Evolutionary conservation across 352 stramenopile species (phyloP).

Genomic region (Hyaloperonospora brassicae): DNA sequence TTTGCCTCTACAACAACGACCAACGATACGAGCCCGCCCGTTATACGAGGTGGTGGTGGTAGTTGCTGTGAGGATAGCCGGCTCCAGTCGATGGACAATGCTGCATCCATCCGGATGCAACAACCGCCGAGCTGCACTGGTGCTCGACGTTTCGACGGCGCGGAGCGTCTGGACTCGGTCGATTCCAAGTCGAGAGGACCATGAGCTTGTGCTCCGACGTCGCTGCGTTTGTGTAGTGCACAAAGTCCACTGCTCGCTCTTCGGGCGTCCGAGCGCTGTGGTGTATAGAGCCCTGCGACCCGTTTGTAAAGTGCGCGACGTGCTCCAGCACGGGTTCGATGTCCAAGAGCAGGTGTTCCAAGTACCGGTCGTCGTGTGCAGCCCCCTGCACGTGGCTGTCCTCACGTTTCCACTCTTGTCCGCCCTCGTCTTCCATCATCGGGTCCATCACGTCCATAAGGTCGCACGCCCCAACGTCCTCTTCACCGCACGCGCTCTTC

Average conservation of each 20-base stretch:
- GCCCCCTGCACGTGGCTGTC: slow-evolving; percentile 13
- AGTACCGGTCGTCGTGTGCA: slow-evolving; percentile 31
- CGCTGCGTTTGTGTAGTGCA: slow-evolving; percentile 8
- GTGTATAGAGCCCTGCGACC: slow-evolving; percentile 3
- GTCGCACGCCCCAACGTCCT: slow-evolving; percentile 16
- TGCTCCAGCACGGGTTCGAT: slow-evolving; percentile 46
- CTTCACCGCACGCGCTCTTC: slow-evolving; percentile 22
- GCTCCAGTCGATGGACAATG: slow-evolving; percentile 10
- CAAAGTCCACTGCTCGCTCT: slow-evolving; percentile 20
- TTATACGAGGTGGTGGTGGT: slow-evolving; percentile 21
- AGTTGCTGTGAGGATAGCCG: slow-evolving; percentile 11
- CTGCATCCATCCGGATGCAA: slow-evolving; percentile 8
- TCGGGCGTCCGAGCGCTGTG: neutral
- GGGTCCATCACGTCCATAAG: slow-evolving; percentile 20
- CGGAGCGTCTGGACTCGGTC: slow-evolving; percentile 9
- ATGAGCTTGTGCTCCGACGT: slow-evolving; percentile 21
- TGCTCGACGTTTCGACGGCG: slow-evolving; percentile 1
- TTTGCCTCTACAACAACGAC: slow-evolving; percentile 8
- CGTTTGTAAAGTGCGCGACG: slow-evolving; percentile 40
- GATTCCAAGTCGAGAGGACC: slow-evolving; percentile 24
- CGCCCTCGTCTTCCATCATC: slow-evolving; percentile 13
- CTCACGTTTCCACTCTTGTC: slow-evolving; percentile 10
- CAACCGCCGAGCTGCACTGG: slow-evolving; percentile 8
- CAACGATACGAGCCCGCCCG: slow-evolving; percentile 8
- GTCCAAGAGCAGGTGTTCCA: slow-evolving; percentile 40